Conservation (phyloP, 495 filamentous ascomycete genomes). For the Clohesyomyces aquaticus region DNA sequence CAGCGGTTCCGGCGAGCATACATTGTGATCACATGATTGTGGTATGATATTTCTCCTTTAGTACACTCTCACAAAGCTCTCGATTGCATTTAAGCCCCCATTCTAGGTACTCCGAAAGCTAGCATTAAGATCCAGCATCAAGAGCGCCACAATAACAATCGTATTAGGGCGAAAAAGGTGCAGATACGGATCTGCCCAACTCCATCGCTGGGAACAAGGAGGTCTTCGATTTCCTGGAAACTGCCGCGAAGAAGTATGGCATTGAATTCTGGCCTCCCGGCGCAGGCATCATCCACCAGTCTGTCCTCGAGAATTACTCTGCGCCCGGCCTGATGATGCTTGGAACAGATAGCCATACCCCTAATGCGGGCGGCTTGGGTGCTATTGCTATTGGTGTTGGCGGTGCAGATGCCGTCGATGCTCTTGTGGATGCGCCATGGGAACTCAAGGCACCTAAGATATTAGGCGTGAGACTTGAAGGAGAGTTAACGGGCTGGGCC, state of each 20-base stretch:
- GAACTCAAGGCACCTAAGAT: slow-evolving; percentile 93
- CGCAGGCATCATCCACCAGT: slow-evolving; percentile 99
- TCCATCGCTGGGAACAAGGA: slow-evolving; percentile 93
- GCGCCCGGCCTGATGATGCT: slow-evolving; percentile 98
- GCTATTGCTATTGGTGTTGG: slow-evolving; percentile 97
- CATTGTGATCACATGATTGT: slow-evolving; percentile 99
- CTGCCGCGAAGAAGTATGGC: slow-evolving; percentile 91
- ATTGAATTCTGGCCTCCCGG: slow-evolving; percentile 99
- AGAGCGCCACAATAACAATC: too few relatives aligned
- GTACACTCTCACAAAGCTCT: too few relatives aligned
- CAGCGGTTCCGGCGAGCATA: slow-evolving; percentile 95
- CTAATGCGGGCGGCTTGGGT: slow-evolving; percentile 90
- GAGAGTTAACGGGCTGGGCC: slow-evolving; percentile 85
- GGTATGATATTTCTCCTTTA: too few relatives aligned
- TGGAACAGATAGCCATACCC: slow-evolving; percentile 98
- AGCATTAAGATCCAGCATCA: too few relatives aligned
- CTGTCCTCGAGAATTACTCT: slow-evolving; percentile 97
- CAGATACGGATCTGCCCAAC: slow-evolving; percentile 81
- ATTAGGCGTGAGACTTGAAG: slow-evolving; percentile 82
- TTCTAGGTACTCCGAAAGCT: too few relatives aligned
- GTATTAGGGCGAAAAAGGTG: slow-evolving; percentile 84
- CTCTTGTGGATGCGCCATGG: slow-evolving; percentile 94
- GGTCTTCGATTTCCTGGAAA: slow-evolving; percentile 96
- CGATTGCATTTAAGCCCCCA: too few relatives aligned
- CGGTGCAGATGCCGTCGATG: slow-evolving; percentile 96